Conservation (phyloP, 352 stramenopile species). For the Globisporangium barbulae region DNA sequence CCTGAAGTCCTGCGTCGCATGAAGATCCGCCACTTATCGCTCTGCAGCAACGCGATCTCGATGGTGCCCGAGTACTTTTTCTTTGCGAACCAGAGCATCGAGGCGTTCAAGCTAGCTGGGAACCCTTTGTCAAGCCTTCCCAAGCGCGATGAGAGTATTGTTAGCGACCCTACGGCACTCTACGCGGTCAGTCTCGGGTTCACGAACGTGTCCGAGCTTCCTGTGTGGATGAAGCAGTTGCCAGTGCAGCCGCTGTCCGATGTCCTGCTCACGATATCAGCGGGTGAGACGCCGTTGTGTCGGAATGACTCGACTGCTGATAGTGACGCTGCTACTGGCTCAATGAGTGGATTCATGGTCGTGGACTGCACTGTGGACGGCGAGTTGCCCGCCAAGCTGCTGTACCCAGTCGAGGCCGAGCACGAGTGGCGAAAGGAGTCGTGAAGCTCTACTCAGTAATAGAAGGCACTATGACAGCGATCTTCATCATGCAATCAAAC, state of each 20-base stretch:
- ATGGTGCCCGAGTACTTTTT: neutral
- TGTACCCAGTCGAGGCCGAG: constrained; percentile 6
- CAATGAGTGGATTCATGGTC: neutral
- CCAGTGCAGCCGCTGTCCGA: neutral
- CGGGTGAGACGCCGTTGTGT: constrained; percentile 4
- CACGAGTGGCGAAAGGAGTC: neutral
- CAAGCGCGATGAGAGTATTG: neutral
- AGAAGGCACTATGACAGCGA: too few species aligned
- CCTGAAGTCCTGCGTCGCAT: constrained; percentile 4
- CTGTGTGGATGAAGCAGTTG: neutral
- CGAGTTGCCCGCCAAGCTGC: neutral
- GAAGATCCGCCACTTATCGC: constrained; percentile 4
- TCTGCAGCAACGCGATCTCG: constrained; percentile 12
- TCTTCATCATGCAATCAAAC: too few species aligned
- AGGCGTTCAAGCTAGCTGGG: constrained; percentile 9
- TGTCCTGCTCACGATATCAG: constrained; percentile 3
- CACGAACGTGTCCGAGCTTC: neutral
- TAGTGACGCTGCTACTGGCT: neutral
- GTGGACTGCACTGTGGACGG: neutral
- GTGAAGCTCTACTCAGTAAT: neutral
- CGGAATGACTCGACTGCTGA: neutral
- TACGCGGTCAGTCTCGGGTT: constrained; percentile 5
- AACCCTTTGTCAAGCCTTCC: constrained; percentile 5
- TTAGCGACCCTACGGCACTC: neutral
- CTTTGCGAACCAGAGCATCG: constrained; percentile 1